phyloP scores from a whole-genome alignment of 2,329 filamentous ascomycete genomes.

The Coleophoma cylindrospora region DNA sequence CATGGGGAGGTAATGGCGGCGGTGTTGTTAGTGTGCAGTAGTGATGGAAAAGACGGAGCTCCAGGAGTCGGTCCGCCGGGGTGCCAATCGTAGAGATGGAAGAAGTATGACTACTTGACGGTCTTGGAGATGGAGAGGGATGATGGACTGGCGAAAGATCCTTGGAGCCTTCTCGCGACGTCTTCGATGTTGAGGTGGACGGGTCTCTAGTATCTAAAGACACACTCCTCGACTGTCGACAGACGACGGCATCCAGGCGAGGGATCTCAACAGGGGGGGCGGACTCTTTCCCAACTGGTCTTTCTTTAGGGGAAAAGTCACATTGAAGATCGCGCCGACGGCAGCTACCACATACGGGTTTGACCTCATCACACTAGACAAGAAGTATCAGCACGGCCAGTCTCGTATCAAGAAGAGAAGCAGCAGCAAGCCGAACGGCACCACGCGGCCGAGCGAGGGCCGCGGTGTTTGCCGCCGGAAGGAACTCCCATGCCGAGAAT shows the following conservation, averaged over 20 bases:
- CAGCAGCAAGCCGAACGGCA: too few species aligned
- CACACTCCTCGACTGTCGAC: background rate
- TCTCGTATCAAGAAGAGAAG: too few species aligned
- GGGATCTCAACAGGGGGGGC: slow-evolving; percentile 12
- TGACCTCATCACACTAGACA: slow-evolving; percentile 55
- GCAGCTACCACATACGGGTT: slow-evolving; percentile 59
- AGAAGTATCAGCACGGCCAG: background rate
- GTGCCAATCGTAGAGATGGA: slow-evolving; percentile 3
- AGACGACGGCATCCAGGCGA: background rate
- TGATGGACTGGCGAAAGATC: background rate
- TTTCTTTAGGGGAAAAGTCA: slow-evolving; percentile 44
- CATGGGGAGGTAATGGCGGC: too few species aligned
- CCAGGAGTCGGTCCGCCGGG: slow-evolving; percentile 30
- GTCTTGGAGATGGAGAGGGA: background rate
- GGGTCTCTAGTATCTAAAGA: background rate
- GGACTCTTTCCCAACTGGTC: slow-evolving; percentile 18
- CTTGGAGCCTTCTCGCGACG: background rate
- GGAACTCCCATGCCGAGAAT: background rate
- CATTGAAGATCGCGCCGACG: slow-evolving; percentile 57
- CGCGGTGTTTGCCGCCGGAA: too few species aligned
- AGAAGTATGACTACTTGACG: background rate
- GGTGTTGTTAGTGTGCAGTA: slow-evolving; percentile 45
- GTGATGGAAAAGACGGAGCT: slow-evolving; percentile 58
- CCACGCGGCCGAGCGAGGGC: too few species aligned
- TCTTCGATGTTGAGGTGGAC: background rate